Evolutionary conservation across 768 basidiomycete genomes (phyloP), one percentile per base, ranked within the genome.

Genomic region (Clitopilus hobsonii): DNA sequence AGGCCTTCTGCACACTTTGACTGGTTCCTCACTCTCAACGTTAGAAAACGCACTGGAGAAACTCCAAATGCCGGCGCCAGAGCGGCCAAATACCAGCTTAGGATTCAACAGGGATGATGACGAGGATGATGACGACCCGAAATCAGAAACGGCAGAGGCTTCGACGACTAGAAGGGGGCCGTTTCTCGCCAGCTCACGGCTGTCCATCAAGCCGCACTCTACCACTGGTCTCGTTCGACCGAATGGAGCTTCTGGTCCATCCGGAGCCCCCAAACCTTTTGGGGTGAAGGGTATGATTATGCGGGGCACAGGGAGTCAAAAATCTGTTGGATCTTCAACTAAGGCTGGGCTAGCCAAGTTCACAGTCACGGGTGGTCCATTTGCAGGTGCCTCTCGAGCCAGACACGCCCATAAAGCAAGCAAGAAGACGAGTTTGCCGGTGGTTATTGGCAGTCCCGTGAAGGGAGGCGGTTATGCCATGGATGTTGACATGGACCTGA

Each of bases 11-110:
- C 16, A 11, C 10, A 45, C 41, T 45, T 18, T 23, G 16, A 20
- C 30, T 20, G 54, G 67, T 14, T 79, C 81, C 3, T 80, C 85
- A 0, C 67, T 91, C n/a, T 81, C 82, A 4, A 86, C 78, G 5
- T 72, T 91, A 13, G 82, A 85, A 7, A 77, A 75, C 57, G 89
- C 89, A 2, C 69, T 91, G 24, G 84, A 89, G 63, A 87, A 84
- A 62, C 74, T 91, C n/a, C 75, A 77, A 24, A 79, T 81, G 66
- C 87, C 84, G 0, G 78, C 84, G 1, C 88, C 86, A 2, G 75
- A 74, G 22, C 67, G 87, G 38, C 87, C 89, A 1, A 87, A 79
- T 53, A 87, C 87, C 2, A 88, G 83, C 54, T 68, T 89, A 72
- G 89, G 86, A 27, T 88, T 89, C 65, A 79, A 81, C 52, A 67